Base-by-base conservation (phyloP, 2,329 filamentous ascomycete genomes). In the Sordariomycetes sp. region DNA sequence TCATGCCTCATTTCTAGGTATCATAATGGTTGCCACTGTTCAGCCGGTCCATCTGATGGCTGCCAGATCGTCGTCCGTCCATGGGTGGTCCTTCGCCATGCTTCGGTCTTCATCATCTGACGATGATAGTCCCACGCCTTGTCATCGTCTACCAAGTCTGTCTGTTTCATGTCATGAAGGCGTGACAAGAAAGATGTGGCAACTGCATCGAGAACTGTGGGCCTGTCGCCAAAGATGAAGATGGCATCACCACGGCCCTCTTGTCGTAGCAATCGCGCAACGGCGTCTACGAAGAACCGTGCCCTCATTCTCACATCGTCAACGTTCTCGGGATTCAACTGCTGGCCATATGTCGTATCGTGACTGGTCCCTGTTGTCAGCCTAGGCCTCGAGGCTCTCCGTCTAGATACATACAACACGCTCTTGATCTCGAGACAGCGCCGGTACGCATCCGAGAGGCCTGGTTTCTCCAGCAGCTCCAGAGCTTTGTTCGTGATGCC, bases 381-480 rank as follows among this genome's bases (percentile, higher is more conserved):
- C 12, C 11, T n/a, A 28, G 24, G n/a, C 12, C 17, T 3, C 11
- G 21, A n/a, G 7, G 12, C 6, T 30, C 28, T 30, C 11, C 20
- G 14, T 24, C 14, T 12, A 21, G 15, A 11, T 8, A 50, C 51
- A 46, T 43, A 54, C 50, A 49, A 50, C 15, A 53, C 31, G 16
- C 46, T 53, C 30, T 51, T 51, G 19, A 53, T 47, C 39, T 55
- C 51, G 5, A 55, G 42, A 2, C 46, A 46, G 23, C 51, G 44
- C 3, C 51, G 51, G 29, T 53, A 44, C 8, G 33, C 31, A 21
- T 46, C 45, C 7, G 48, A 44, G 6, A 55, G 40, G 12, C 43
- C 42, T 5, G 41, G 40, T 12, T 40, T 43, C 37, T 54, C 51
- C 3, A 55, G 46, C 32, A 49, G 41, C 8, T 47, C 50, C 1